Percentiles rank a stretch among this genome's conserved stretches.
Conservation (phyloP, 805 yeast species). For the Clavispora santaluciae region DNA sequence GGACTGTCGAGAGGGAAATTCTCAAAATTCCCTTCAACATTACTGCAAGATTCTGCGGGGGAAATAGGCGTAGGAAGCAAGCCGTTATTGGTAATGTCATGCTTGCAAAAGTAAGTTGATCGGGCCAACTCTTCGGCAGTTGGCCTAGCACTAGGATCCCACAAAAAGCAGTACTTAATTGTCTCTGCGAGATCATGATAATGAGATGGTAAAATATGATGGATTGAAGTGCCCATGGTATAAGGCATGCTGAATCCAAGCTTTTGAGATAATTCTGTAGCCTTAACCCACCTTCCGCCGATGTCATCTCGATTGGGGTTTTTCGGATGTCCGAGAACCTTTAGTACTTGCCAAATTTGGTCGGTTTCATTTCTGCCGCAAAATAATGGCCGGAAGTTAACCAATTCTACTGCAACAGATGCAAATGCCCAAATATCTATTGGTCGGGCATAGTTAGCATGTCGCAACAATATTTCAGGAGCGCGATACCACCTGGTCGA, state of each 20-base stretch:
- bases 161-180: constrained; percentile 51
- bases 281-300: constrained; percentile 76
- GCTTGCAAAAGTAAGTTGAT: constrained; percentile 36
- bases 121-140: constrained; percentile 44
- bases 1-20: background rate
- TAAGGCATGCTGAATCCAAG: constrained; percentile 57
- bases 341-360: constrained; percentile 66
- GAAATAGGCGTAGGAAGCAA: background rate
- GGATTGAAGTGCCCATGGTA: constrained; percentile 46
- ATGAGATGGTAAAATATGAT: constrained; percentile 42
- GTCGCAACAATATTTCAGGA: constrained; percentile 72
- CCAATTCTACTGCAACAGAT: constrained; percentile 67
- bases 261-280: constrained; percentile 44
- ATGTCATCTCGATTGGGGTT: constrained; percentile 18
- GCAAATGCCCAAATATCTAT: constrained; percentile 88
- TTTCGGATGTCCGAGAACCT: constrained; percentile 70
- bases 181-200: constrained; percentile 37
- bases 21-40: background rate
- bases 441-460: constrained; percentile 58
- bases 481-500: constrained; percentile 86
- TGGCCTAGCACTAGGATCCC: constrained; percentile 75
- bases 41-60: background rate
- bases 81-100: background rate
- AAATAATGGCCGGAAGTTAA: constrained; percentile 70
- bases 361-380: constrained; percentile 80